phyloP scores from a whole-genome alignment of 345 rosid genomes.

The Eucalyptus viminalis region DNA sequence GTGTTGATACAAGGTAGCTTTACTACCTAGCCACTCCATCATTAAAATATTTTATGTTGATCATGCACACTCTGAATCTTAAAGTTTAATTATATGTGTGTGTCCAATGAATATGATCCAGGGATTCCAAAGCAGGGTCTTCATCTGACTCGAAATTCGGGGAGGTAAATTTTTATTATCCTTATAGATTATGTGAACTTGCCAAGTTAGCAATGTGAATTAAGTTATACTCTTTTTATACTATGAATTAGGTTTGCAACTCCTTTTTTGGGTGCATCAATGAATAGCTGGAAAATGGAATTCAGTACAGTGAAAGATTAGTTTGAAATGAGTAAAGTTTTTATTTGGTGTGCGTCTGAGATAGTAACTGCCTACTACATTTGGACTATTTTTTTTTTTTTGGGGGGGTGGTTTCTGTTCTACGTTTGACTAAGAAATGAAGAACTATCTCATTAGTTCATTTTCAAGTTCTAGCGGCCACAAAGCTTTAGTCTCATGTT shows the following conservation, averaged over 20 bases:
- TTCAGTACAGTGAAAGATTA: not conserved
- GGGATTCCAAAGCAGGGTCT: slow-evolving; percentile 65
- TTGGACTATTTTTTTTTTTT: too few relatives aligned
- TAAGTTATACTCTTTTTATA: not conserved
- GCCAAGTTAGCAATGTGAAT: not conserved
- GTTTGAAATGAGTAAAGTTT: not conserved
- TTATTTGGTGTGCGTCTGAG: not conserved
- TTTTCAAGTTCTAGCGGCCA: not conserved
- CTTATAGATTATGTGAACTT: not conserved
- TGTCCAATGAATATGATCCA: not conserved
- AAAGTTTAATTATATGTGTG: not conserved
- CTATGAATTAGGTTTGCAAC: not conserved
- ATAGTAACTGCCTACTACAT: not conserved
- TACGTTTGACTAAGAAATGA: not conserved
- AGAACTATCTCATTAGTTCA: too few relatives aligned
- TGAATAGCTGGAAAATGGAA: not conserved
- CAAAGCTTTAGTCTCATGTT: not conserved
- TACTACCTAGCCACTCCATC: not conserved
- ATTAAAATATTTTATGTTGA: not conserved
- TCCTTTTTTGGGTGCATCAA: not conserved
- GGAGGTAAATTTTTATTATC: slow-evolving; percentile 42
- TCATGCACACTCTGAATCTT: not conserved
- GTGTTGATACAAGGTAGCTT: slow-evolving; percentile 81
- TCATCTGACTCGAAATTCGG: slow-evolving; percentile 84
- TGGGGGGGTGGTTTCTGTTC: too few relatives aligned